These are phyloP conservation scores for Dothideomycetes sp. DNA, from an alignment of 2,329 filamentous ascomycete genomes.

Conservation along the genomic window DNA sequence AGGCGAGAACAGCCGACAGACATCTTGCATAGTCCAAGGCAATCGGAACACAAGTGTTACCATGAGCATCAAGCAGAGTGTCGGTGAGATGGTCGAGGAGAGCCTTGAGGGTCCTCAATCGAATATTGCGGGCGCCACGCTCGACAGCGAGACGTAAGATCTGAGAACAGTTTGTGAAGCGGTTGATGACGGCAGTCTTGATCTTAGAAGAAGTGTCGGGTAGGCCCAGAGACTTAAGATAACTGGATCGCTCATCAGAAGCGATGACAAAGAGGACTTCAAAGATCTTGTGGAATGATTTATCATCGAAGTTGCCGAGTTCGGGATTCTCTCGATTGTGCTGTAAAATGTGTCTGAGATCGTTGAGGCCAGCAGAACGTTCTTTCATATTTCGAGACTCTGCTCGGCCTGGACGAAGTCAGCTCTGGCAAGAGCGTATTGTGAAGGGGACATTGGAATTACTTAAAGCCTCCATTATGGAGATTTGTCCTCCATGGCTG, in stretches of 20 bases:
- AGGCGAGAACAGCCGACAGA: conserved; percentile 57
- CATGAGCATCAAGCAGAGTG: conserved; percentile 51
- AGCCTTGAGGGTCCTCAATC: conserved; percentile 65
- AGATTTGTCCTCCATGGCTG: background rate
- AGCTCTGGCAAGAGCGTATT: too few species aligned
- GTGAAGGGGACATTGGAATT: too few species aligned
- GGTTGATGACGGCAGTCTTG: conserved; percentile 20
- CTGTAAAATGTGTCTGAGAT: conserved; percentile 45
- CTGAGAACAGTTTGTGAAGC: conserved; percentile 58
- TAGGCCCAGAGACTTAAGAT: conserved; percentile 30
- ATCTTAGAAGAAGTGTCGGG: conserved; percentile 27
- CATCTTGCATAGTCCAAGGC: conserved; percentile 69
- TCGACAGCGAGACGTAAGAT: conserved; percentile 63
- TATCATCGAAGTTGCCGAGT: conserved; percentile 51
- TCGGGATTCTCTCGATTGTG: conserved; percentile 36
- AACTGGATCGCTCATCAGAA: conserved; percentile 55
- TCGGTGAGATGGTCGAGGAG: conserved; percentile 75
- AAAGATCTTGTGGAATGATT: conserved; percentile 69
- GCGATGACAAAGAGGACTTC: conserved; percentile 67
- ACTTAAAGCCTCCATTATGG: background rate
- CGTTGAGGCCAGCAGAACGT: conserved; percentile 40
- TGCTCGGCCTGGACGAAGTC: conserved; percentile 21
- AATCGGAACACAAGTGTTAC: conserved; percentile 57
- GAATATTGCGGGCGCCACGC: conserved; percentile 56
- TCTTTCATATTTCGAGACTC: conserved; percentile 33